These are phyloP conservation scores for Westerdykella aurantiaca DNA, from an alignment of 2,329 filamentous ascomycete genomes.

Conservation along the genomic window DNA sequence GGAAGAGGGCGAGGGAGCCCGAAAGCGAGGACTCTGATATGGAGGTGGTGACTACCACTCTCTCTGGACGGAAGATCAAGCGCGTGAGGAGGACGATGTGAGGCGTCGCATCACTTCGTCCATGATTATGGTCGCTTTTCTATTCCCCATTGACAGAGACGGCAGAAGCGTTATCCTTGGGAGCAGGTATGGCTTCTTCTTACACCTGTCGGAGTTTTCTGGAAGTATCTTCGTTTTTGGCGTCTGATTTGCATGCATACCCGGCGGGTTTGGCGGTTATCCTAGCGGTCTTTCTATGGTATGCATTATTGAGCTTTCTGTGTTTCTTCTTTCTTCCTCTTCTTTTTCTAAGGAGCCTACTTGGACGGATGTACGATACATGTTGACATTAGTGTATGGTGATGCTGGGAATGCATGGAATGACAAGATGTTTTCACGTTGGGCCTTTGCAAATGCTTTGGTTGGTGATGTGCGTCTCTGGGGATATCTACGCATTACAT, in stretches of 20 bases:
- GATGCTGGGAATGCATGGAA: constrained; percentile 5
- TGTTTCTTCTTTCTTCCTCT: too few relatives aligned
- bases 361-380: constrained; percentile 9
- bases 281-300: constrained; percentile 19
- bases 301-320: constrained; percentile 16
- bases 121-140: too few relatives aligned
- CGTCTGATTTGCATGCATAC: constrained; percentile 4
- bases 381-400: constrained; percentile 4
- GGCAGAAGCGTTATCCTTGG: too few relatives aligned
- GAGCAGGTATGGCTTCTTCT: too few relatives aligned
- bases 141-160: too few relatives aligned
- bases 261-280: constrained; percentile 4
- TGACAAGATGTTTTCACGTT: too few relatives aligned
- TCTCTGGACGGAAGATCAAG: constrained; percentile 16
- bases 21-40: constrained; percentile 48
- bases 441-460: too few relatives aligned
- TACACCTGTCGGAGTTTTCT: neutral
- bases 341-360: too few relatives aligned
- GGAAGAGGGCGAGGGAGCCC: constrained; percentile 61
- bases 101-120: too few relatives aligned
- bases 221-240: constrained; percentile 7
- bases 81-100: constrained; percentile 8
- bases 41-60: neutral
- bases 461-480: too few relatives aligned
- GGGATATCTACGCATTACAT: too few relatives aligned